These are phyloP conservation scores for Curvularia spicifera DNA, from an alignment of 2,329 filamentous ascomycete genomes.

Conservation along the genomic window DNA sequence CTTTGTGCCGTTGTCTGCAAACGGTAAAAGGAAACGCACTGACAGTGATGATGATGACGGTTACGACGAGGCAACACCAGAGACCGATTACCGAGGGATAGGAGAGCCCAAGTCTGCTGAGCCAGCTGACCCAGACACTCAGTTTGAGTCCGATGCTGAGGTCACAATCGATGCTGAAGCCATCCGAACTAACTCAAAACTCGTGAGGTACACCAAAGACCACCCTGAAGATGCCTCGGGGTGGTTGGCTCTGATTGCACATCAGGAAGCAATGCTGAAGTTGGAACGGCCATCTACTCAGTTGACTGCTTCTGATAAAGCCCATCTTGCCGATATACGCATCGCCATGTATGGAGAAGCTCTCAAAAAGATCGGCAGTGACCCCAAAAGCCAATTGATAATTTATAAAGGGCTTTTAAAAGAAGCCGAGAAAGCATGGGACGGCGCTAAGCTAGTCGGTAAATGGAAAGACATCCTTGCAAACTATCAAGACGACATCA, in stretches of 20 bases:
- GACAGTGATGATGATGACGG: conserved; percentile 30
- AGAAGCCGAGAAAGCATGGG: conserved; percentile 79
- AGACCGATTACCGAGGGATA: conserved; percentile 49
- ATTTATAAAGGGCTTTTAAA: conserved; percentile 73
- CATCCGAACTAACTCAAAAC: conserved; percentile 63
- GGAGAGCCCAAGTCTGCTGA: conserved; percentile 27
- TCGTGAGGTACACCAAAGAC: conserved; percentile 69
- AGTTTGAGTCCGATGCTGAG: conserved; percentile 39
- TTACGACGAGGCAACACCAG: conserved; percentile 11
- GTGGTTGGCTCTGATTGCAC: conserved; percentile 79
- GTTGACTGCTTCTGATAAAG: conserved; percentile 65
- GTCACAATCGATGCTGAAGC: conserved; percentile 32
- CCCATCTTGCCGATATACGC: conserved; percentile 78
- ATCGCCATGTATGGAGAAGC: conserved; percentile 81
- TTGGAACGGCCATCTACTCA: conserved; percentile 54
- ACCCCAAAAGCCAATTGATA: conserved; percentile 58
- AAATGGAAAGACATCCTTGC: conserved; percentile 71
- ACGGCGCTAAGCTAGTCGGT: conserved; percentile 62
- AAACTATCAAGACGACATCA: conserved; percentile 63
- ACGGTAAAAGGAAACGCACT: conserved; percentile 30
- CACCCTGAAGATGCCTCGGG: conserved; percentile 70
- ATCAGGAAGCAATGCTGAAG: conserved; percentile 74
- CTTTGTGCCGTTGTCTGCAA: conserved; percentile 38
- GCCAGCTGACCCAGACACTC: conserved; percentile 47
- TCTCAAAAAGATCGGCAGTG: conserved; percentile 61